phyloP scores from a whole-genome alignment of 1,139 yeast species.

The Saccharomyces hybrid region DNA sequence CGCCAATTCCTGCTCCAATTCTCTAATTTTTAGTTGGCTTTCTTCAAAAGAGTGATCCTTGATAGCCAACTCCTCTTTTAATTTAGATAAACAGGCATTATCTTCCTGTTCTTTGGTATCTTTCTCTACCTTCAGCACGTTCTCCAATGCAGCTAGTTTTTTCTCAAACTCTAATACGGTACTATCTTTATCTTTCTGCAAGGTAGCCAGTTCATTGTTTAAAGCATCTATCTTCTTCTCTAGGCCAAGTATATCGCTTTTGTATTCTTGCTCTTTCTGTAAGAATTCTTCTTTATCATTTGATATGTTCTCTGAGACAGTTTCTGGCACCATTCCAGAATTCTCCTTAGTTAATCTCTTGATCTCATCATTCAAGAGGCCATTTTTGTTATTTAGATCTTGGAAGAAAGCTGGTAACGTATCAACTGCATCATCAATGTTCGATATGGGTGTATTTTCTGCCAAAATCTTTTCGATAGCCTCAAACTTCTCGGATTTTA shows the following conservation, averaged over 20 bases:
- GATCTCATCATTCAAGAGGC: conserved; percentile 40
- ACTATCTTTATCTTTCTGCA: background rate
- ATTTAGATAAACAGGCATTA: conserved; percentile 4
- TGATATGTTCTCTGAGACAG: background rate
- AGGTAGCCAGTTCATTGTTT: conserved; percentile 1
- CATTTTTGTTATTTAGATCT: conserved; percentile 55
- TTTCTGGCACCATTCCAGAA: conserved; percentile 7
- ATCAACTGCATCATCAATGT: conserved; percentile 53
- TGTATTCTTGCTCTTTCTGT: conserved; percentile 13
- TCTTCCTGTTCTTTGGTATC: conserved; percentile 20
- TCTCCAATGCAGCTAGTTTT: conserved; percentile 7
- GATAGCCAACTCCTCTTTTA: background rate
- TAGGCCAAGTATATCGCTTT: conserved; percentile 5
- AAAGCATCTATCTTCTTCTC: conserved; percentile 5
- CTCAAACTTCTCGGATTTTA: conserved; percentile 51
- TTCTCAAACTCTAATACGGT: background rate
- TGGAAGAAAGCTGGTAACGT: conserved; percentile 61
- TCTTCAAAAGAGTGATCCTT: background rate
- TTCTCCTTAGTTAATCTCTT: conserved; percentile 27
- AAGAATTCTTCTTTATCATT: conserved; percentile 6
- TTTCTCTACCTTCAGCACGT: conserved; percentile 6
- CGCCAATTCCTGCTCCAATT: background rate
- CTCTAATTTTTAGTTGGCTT: background rate
- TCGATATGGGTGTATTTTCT: conserved; percentile 75
- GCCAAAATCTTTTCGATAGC: conserved; percentile 62